Evolutionary conservation across 2,329 filamentous ascomycete genomes (phyloP).

Genomic region (Ophiocordyceps sinensis): DNA sequence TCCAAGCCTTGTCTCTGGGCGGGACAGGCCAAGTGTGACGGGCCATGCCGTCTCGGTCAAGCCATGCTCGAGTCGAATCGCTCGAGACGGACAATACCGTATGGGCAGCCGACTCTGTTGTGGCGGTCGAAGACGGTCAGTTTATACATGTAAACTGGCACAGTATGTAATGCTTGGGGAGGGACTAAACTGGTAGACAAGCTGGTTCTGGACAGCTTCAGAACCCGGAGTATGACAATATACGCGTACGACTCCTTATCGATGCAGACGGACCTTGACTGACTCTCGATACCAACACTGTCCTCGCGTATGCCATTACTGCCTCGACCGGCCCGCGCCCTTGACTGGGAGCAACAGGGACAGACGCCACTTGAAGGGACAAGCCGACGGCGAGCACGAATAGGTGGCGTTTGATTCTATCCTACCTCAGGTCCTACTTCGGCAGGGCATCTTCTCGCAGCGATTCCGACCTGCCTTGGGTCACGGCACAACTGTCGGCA

Average conservation of each 20-base stretch:
- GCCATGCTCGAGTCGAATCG: too few relatives aligned
- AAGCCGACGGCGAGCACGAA: too few relatives aligned
- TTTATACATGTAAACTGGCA: too few relatives aligned
- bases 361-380: background rate
- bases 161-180: too few relatives aligned
- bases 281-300: constrained; percentile 1
- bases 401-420: background rate
- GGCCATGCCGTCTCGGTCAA: background rate
- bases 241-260: constrained; percentile 4
- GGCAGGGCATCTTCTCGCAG: too few relatives aligned
- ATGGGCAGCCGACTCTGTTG: too few relatives aligned
- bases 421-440: too few relatives aligned
- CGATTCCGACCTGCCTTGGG: too few relatives aligned
- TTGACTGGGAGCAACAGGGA: background rate
- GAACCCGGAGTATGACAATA: constrained; percentile 16
- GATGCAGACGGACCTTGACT: background rate
- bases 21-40: background rate
- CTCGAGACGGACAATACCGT: too few relatives aligned
- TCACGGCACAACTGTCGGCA: too few relatives aligned
- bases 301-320: too few relatives aligned
- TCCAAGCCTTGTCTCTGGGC: constrained; percentile 5
- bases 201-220: constrained; percentile 16
- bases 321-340: constrained; percentile 8
- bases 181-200: constrained; percentile 13
- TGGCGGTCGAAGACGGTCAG: too few relatives aligned